Evolutionary conservation across 1,284 basidiomycete species (phyloP), one percentile per base, ranked within the genome.

Genomic region (Pseudozyma hubeiensis): DNA sequence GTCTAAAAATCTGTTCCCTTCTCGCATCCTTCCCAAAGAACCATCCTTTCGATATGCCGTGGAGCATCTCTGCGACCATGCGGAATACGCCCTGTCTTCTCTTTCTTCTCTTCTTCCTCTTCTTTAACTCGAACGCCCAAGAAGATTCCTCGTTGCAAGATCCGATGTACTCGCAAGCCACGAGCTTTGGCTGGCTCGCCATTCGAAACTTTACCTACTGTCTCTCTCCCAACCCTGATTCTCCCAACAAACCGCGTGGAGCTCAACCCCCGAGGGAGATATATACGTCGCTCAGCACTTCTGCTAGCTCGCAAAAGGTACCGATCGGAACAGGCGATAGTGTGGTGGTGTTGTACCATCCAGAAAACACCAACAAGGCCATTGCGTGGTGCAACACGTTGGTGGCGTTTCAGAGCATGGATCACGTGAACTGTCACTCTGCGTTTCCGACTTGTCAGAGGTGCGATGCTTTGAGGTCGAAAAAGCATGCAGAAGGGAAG

Each of bases 331-430:
- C 61, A 39, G 70, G 70, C 19, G 64, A 73, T 31, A 63, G 64
- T 31, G 70, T 73, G 2, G 70, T 73, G 4, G 70, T 73, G 17
- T 61, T 73, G 9, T 73, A 73, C 24, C 70, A 73, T 35, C 70
- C 70, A 0, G 61, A 64, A 31, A 35, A 61, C 13, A 55, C 49
- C 6, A 64, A 61, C 40, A 52, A 57, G 57, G 53, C 70, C n/a
- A 68, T 73, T 29, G 70, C 70, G 2, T 73, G 70, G 70, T 73
- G 70, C 47, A 67, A 67, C 31, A 73, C 70, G 6, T 47, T 73
- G 14, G 70, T 64, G 13, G 64, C 64, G 0, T 61, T 73, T 30
- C 54, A 60, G 39, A 64, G 57, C 39, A 64, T 53, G 3, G 9
- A 53, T 4, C 56, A 73, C 40, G 50, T 73, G 7, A 10, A 31